phyloP scores from a whole-genome alignment of 371 early-diverging fungal genomes.

The Haplosporangium sp. region DNA sequence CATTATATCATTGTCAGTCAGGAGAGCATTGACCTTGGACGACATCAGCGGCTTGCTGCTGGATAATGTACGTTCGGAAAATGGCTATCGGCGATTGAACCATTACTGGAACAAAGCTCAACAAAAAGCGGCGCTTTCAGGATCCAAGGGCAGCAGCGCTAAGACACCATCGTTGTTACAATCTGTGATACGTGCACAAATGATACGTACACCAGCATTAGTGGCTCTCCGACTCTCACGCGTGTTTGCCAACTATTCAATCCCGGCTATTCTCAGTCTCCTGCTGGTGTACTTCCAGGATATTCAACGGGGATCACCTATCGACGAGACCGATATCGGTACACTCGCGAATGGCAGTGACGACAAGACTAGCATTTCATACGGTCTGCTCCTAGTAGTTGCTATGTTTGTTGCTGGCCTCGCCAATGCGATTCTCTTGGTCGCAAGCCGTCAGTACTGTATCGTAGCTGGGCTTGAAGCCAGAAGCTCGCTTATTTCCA shows the following conservation, averaged over 20 bases:
- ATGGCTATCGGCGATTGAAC: neutral
- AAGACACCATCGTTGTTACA: conserved; percentile 6
- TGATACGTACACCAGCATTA: neutral
- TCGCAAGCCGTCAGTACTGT: conserved; percentile 68
- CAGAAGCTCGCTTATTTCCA: conserved; percentile 60
- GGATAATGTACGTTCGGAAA: neutral
- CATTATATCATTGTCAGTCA: conserved; percentile 4
- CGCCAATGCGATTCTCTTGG: conserved; percentile 66
- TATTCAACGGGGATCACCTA: neutral
- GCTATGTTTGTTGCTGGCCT: conserved; percentile 19
- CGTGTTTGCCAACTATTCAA: conserved; percentile 5
- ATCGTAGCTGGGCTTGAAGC: neutral
- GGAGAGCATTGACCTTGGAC: conserved; percentile 4
- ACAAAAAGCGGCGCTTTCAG: conserved; percentile 3
- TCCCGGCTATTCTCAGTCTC: conserved; percentile 15
- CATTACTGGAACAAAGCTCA: neutral
- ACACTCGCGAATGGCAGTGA: too few species aligned
- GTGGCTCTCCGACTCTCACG: neutral
- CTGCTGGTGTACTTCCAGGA: conserved; percentile 31
- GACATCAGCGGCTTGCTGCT: conserved; percentile 14
- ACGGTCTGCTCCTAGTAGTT: conserved; percentile 16
- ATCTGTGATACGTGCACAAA: neutral
- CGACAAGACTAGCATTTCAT: conserved; percentile 1
- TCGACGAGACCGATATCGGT: too few species aligned
- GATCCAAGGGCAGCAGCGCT: neutral